These are phyloP conservation scores for Corynascus novoguineensis DNA, from an alignment of 495 filamentous ascomycete species.

Conservation along the genomic window DNA sequence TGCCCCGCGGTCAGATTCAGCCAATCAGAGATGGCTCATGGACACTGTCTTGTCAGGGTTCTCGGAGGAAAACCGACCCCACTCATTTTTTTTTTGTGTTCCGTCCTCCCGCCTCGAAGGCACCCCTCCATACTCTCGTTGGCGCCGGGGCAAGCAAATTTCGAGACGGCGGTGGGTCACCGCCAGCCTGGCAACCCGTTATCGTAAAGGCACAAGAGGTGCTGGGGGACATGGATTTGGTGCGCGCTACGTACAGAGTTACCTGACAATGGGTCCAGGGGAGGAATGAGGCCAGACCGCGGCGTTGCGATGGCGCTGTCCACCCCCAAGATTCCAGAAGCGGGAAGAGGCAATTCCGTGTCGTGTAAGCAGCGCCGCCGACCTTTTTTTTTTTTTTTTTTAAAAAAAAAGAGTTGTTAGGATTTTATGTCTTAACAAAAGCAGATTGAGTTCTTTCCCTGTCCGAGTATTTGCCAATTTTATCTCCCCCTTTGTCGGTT, in stretches of 20 bases:
- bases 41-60: neutral
- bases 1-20: neutral
- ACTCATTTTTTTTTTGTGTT: slow-evolving; percentile 2
- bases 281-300: neutral
- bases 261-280: neutral
- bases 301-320: neutral
- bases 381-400: neutral
- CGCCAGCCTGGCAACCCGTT: neutral
- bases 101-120: too few species aligned
- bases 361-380: neutral
- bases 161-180: slow-evolving; percentile 3
- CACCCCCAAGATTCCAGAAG: neutral
- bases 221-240: neutral
- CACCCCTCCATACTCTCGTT: too few species aligned
- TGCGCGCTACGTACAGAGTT: too few species aligned
- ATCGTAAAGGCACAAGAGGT: slow-evolving; percentile 1
- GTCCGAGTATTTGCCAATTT: neutral
- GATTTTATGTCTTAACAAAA: too few species aligned
- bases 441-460: neutral
- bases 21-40: neutral
- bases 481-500: slow-evolving; percentile 1
- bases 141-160: neutral
- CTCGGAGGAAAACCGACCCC: neutral
- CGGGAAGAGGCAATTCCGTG: neutral
- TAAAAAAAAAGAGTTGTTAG: neutral